Base-by-base conservation (phyloP, 345 rosid genomes). In the Ceriops decandra region DNA sequence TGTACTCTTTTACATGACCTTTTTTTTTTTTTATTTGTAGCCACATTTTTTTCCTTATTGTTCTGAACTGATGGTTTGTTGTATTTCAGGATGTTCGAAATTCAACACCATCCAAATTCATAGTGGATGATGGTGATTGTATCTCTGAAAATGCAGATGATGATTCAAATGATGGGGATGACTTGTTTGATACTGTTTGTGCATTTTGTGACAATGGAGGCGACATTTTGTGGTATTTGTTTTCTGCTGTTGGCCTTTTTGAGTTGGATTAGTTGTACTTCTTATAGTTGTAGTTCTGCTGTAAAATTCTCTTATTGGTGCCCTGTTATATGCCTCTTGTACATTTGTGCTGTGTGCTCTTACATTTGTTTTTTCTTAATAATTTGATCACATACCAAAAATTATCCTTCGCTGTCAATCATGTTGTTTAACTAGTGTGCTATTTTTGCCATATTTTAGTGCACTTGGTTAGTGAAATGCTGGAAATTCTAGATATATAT, bases 141-240 rank as follows among this genome's bases (percentile, higher is more conserved):
- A 58, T 67, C 54, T 35, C 68, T 64, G 80, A 81, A 64, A 83
- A 72, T 66, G 66, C 47, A 62, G 85, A 81, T 53, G 88, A 80
- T 60, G 82, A 36, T 42, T 79, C 77, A 2, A 67, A 72, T 36
- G 84, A 81, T 0, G 88, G 84, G 5, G 87, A 84, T 24, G 88
- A 85, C 2, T 54, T 75, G 38, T 90, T 83, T 80, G 98, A 88
- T 80, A 67, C 87, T 56, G 93, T 86, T 67, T 90, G 98, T 85
- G 84, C 96, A 7, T 70, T 90, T 49, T 93, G 97, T 79, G 98
- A 93, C 72, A 86, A 93, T 72, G 98, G 98, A 33, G 98, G 98
- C 19, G 69, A 76, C 0, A 70, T 93, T 51, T 10, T 91, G 69
- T 88, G 93, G 98, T 92, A 87, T 56, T 27, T n/a, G 24, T 27